Evolutionary conservation across 306 rosid species (phyloP).

Genomic region (Pterocarpus santalinus): DNA sequence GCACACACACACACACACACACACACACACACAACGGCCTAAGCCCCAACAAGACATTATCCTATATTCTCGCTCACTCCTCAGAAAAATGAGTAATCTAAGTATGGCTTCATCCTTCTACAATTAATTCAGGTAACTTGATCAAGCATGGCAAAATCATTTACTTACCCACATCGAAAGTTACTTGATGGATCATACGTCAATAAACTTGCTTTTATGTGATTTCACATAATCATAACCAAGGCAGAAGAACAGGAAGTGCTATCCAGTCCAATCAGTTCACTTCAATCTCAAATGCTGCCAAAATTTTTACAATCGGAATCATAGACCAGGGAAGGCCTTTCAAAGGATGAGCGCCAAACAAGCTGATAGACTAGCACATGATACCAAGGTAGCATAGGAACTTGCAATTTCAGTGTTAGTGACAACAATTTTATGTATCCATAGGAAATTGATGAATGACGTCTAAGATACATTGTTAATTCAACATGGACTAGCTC

Average conservation of each 20-base stretch:
- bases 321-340: constrained; percentile 25
- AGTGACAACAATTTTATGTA: neutral
- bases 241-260: neutral
- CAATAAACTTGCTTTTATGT: constrained; percentile 8
- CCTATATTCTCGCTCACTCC: neutral
- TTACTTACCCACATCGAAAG: neutral
- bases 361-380: neutral
- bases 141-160: constrained; percentile 16
- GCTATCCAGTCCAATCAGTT: constrained; percentile 12
- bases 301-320: neutral
- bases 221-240: constrained; percentile 16
- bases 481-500: neutral
- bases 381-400: neutral
- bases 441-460: constrained; percentile 22
- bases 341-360: neutral
- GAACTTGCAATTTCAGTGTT: constrained; percentile 10
- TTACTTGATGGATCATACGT: neutral
- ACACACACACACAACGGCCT: neutral
- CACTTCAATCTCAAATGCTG: constrained; percentile 19
- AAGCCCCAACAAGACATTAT: neutral
- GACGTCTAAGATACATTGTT: neutral
- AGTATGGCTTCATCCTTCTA: constrained; percentile 12
- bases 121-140: neutral
- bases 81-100: neutral
- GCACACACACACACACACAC: too few relatives aligned